Conservation (phyloP, 2,329 filamentous ascomycete species). For the Phialophora chinensis region DNA sequence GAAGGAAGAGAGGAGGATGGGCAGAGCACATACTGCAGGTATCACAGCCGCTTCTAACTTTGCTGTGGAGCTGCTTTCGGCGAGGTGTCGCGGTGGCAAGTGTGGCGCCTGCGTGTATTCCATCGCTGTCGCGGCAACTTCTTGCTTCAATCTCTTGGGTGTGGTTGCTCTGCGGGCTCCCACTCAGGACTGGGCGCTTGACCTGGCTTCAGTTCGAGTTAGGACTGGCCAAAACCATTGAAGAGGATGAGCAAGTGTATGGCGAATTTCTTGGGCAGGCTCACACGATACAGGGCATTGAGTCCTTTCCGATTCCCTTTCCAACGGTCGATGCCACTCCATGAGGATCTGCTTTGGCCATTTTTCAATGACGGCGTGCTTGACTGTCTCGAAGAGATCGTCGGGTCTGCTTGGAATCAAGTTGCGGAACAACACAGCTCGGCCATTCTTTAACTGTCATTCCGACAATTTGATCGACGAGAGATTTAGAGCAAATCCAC, state of each 20-base stretch:
- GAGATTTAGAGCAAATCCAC: neutral
- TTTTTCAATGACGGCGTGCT: neutral
- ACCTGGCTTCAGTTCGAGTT: neutral
- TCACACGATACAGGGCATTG: neutral
- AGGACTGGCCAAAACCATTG: too few species aligned
- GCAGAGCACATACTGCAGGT: slow-evolving; percentile 1
- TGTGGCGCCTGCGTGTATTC: neutral
- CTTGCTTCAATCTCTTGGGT: neutral
- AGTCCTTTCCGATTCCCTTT: neutral
- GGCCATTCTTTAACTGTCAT: neutral
- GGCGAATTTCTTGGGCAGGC: neutral
- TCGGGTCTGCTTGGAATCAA: neutral
- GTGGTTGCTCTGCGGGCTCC: neutral
- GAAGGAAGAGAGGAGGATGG: neutral
- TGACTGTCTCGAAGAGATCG: neutral
- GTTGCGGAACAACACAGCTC: neutral
- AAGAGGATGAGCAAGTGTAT: neutral
- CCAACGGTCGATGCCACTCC: neutral
- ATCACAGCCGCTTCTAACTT: slow-evolving; percentile 2
- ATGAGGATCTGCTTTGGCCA: neutral
- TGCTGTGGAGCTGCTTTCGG: neutral
- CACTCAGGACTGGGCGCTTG: neutral
- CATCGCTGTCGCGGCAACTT: neutral
- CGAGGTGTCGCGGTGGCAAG: neutral
- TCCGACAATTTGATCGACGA: neutral